Evolutionary conservation across 2,329 filamentous ascomycete genomes (phyloP).

Genomic region (Penicillium fuscoglaucum): DNA sequence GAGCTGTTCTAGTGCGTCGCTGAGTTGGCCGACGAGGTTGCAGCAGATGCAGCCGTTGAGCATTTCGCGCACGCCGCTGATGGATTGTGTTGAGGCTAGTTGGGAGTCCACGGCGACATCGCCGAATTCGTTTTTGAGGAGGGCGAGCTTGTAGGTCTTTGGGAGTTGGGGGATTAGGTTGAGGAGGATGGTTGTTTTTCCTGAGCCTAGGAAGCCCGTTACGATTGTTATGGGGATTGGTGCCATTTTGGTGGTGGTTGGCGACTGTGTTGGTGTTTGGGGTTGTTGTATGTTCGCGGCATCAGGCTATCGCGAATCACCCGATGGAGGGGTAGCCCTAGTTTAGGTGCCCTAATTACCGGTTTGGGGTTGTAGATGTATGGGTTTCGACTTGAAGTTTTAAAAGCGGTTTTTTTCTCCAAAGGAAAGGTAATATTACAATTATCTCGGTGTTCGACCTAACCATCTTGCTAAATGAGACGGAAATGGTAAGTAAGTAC

Average conservation of each 20-base stretch:
- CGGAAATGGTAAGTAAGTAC: neutral
- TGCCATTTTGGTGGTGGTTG: conserved; percentile 48
- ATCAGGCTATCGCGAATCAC: neutral
- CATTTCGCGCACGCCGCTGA: conserved; percentile 87
- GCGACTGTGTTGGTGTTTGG: neutral
- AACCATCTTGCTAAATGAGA: neutral
- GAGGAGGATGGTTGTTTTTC: conserved; percentile 94
- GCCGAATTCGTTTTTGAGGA: conserved; percentile 98
- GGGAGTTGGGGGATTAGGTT: conserved; percentile 90
- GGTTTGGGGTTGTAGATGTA: neutral
- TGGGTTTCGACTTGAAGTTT: neutral
- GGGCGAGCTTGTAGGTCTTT: conserved; percentile 82
- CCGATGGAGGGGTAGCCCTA: conserved; percentile 11
- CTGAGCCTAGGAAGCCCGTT: conserved; percentile 92
- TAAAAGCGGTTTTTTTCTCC: neutral
- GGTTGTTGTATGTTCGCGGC: neutral
- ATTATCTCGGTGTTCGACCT: neutral
- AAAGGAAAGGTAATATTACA: too few relatives aligned
- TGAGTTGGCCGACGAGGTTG: conserved; percentile 91
- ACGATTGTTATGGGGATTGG: conserved; percentile 90
- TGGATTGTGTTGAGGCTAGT: conserved; percentile 76
- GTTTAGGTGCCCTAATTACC: conserved; percentile 4
- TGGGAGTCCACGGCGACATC: conserved; percentile 92
- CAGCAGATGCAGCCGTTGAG: conserved; percentile 99
- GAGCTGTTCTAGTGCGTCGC: conserved; percentile 75